These are phyloP conservation scores for Gnomoniopsis sp. DNA, from an alignment of 2,329 filamentous ascomycete genomes.

Conservation along the genomic window DNA sequence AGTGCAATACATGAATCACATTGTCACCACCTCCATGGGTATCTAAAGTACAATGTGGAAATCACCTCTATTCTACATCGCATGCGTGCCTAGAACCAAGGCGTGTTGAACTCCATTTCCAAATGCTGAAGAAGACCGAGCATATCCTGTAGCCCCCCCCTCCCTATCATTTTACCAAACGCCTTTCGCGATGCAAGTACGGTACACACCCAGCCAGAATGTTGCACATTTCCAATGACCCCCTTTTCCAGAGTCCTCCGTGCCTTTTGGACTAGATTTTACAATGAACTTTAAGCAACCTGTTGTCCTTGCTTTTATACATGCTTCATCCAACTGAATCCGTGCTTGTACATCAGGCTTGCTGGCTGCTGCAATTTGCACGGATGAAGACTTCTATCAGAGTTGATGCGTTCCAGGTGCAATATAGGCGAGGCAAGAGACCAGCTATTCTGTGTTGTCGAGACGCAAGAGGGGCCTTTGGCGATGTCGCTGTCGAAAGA, in stretches of 20 bases:
- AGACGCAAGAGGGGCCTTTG: no score
- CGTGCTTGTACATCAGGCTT: no score
- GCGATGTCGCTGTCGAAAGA: no score
- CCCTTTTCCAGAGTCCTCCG: background rate
- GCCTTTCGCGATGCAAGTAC: slow-evolving; percentile 11
- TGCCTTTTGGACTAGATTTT: no score
- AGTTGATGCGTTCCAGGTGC: no score
- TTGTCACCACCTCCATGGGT: background rate
- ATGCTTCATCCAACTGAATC: no score
- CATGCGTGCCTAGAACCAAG: background rate
- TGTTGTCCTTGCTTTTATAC: no score
- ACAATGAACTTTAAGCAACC: no score
- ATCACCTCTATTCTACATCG: background rate
- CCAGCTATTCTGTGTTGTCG: no score
- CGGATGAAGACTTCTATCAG: no score
- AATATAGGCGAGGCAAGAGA: no score
- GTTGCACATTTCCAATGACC: background rate
- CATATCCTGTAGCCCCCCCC: background rate
- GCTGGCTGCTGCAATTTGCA: no score
- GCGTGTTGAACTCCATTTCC: background rate
- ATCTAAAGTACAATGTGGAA: background rate
- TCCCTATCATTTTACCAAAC: background rate
- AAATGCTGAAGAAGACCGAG: background rate
- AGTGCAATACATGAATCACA: background rate
- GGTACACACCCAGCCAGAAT: background rate